These are phyloP conservation scores for Hanseniaspora singularis DNA, from an alignment of 805 yeast genomes.

Conservation along the genomic window DNA sequence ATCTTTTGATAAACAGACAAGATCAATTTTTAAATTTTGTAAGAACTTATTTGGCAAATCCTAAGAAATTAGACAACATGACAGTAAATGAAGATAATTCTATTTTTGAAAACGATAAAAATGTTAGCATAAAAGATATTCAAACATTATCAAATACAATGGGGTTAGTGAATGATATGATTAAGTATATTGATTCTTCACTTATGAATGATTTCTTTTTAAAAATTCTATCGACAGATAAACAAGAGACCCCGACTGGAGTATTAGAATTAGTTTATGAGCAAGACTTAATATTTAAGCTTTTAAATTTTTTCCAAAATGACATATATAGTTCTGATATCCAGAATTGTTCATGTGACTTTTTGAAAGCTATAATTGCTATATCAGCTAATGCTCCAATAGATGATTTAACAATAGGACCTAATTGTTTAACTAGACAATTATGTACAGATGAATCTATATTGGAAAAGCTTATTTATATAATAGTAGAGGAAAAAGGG, in stretches of 20 bases:
- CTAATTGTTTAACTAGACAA: constrained; percentile 79
- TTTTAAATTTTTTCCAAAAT: constrained; percentile 51
- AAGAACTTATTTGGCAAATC: constrained; percentile 17
- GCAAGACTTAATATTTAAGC: constrained; percentile 58
- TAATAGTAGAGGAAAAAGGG: constrained; percentile 58
- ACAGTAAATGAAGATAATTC: neutral
- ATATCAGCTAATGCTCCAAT: constrained; percentile 89
- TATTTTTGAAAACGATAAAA: constrained; percentile 2
- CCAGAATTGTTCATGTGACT: constrained; percentile 90
- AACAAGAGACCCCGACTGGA: constrained; percentile 78
- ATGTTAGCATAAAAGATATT: constrained; percentile 20
- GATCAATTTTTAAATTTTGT: constrained; percentile 30
- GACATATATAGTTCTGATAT: constrained; percentile 48
- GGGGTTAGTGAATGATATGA: constrained; percentile 51
- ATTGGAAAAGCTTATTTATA: constrained; percentile 43
- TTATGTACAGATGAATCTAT: constrained; percentile 61
- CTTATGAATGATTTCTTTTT: constrained; percentile 82
- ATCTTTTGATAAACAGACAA: constrained; percentile 65
- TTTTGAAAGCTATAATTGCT: constrained; percentile 81
- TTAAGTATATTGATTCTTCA: constrained; percentile 73
- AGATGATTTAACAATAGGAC: constrained; percentile 73
- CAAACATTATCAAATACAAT: constrained; percentile 26
- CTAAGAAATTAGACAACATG: neutral
- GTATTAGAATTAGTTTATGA: constrained; percentile 64
- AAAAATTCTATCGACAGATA: constrained; percentile 83